Percentiles rank a stretch among this genome's conserved stretches.
Conservation (phyloP, 2,329 filamentous ascomycete genomes). For the Colletotrichum phormii region DNA sequence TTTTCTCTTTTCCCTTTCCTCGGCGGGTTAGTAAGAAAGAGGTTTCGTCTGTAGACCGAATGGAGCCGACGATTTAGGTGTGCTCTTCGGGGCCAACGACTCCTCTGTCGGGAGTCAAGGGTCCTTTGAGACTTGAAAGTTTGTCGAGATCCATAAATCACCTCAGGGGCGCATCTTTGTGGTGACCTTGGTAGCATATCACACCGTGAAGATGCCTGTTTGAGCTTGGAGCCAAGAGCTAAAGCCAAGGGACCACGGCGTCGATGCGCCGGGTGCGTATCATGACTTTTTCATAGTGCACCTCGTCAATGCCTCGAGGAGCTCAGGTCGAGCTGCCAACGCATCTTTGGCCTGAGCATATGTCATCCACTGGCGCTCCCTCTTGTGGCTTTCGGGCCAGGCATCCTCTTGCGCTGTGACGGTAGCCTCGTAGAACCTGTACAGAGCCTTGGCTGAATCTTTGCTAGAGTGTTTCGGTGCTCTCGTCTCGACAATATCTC, state of each 20-base stretch:
- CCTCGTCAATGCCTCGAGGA: constrained; percentile 86
- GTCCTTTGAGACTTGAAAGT: not conserved
- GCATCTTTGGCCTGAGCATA: constrained; percentile 84
- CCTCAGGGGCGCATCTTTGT: not conserved
- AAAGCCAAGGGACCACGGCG: constrained; percentile 1
- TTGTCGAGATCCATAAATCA: constrained; percentile 9
- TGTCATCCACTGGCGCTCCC: constrained; percentile 89
- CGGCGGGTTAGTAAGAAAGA: constrained; percentile 19
- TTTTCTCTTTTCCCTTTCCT: constrained; percentile 20
- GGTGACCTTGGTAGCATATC: not conserved
- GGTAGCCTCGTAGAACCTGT: constrained; percentile 88
- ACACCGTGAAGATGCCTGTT: not conserved
- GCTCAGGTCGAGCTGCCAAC: constrained; percentile 82
- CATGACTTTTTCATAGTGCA: constrained; percentile 70
- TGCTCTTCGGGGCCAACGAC: not conserved
- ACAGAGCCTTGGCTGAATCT: constrained; percentile 71
- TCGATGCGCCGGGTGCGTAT: constrained; percentile 23
- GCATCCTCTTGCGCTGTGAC: constrained; percentile 86
- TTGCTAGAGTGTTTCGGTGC: constrained; percentile 79
- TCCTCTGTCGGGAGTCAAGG: not conserved
- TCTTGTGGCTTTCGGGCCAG: constrained; percentile 96
- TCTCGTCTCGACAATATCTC: constrained; percentile 85
- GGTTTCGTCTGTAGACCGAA: constrained; percentile 32
- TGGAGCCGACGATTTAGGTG: not conserved
- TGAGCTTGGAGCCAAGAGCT: constrained; percentile 6